Conservation (phyloP, 2,329 filamentous ascomycete species). For the Pyrenophora tritici-repentis region DNA sequence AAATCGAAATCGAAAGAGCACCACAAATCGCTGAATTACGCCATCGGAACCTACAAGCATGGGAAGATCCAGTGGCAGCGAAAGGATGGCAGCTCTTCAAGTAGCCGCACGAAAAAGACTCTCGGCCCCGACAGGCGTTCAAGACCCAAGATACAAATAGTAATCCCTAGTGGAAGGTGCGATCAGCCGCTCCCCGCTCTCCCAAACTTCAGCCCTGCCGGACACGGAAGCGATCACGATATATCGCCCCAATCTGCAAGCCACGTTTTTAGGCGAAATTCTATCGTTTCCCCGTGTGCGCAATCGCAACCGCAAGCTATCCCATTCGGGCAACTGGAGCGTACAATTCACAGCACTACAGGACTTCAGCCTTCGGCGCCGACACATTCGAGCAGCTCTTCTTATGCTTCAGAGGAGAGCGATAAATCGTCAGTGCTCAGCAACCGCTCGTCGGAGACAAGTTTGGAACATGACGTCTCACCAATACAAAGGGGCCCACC, state of each 20-base stretch:
- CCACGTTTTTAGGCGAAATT: constrained; percentile 30
- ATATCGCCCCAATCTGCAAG: constrained; percentile 43
- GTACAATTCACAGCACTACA: constrained; percentile 17
- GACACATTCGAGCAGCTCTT: constrained; percentile 37
- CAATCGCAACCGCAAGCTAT: constrained; percentile 21
- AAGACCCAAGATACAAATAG: constrained; percentile 44
- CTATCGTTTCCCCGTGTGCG: constrained; percentile 39
- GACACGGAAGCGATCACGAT: constrained; percentile 25
- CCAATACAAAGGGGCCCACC: constrained; percentile 20
- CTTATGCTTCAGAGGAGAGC: constrained; percentile 43
- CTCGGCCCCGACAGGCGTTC: constrained; percentile 22
- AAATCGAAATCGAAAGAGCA: constrained; percentile 17
- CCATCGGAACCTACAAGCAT: constrained; percentile 53
- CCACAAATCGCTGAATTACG: constrained; percentile 31
- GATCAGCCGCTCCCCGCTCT: constrained; percentile 38
- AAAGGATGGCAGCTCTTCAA: constrained; percentile 12
- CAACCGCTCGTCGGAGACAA: constrained; percentile 47
- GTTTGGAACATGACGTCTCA: constrained; percentile 39
- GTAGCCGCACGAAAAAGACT: constrained; percentile 13
- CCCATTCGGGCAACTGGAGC: constrained; percentile 20
- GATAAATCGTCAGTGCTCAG: constrained; percentile 49
- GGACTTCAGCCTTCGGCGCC: constrained; percentile 4
- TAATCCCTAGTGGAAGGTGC: constrained; percentile 42
- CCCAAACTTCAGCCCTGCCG: constrained; percentile 35
- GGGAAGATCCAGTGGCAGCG: constrained; percentile 51